These are phyloP conservation scores for Heterococcus sp. DNA, from an alignment of 108 stramenopile species.

Conservation along the genomic window DNA sequence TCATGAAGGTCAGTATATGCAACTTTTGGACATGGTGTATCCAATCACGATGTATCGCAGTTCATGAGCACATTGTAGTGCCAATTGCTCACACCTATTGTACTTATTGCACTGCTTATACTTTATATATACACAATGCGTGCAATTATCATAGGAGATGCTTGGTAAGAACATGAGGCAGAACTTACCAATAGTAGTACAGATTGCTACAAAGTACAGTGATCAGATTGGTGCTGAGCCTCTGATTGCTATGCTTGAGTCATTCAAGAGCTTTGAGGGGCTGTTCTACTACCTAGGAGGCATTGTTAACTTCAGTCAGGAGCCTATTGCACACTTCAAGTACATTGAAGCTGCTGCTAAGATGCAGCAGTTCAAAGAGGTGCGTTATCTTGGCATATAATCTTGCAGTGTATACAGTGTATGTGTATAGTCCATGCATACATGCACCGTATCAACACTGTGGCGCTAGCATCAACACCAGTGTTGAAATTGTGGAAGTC, in stretches of 20 bases:
- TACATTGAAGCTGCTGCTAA: constrained; percentile 72
- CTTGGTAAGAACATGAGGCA: constrained; percentile 75
- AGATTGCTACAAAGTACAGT: constrained; percentile 96
- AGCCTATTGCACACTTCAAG: constrained; percentile 96
- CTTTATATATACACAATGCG: neutral
- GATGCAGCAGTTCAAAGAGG: constrained; percentile 61
- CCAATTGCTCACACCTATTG: neutral
- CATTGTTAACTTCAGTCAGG: constrained; percentile 94
- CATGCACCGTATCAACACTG: too few species aligned
- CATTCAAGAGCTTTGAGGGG: constrained; percentile 84
- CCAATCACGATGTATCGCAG: neutral
- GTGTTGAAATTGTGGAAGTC: too few species aligned
- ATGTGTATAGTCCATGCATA: too few species aligned
- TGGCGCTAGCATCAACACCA: too few species aligned
- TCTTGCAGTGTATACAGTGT: too few species aligned
- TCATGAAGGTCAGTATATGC: constrained; percentile 12
- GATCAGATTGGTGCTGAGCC: constrained; percentile 91
- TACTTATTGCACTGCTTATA: neutral
- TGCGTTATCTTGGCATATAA: too few species aligned
- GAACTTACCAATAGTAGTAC: constrained; percentile 73
- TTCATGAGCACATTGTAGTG: too few species aligned
- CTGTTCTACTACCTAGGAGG: constrained; percentile 86
- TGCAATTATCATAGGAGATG: constrained; percentile 76
- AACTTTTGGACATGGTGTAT: too few species aligned
- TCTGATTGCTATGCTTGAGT: constrained; percentile 92